phyloP scores from a whole-genome alignment of 257 asterid species.

The Solanum sejunctum region DNA sequence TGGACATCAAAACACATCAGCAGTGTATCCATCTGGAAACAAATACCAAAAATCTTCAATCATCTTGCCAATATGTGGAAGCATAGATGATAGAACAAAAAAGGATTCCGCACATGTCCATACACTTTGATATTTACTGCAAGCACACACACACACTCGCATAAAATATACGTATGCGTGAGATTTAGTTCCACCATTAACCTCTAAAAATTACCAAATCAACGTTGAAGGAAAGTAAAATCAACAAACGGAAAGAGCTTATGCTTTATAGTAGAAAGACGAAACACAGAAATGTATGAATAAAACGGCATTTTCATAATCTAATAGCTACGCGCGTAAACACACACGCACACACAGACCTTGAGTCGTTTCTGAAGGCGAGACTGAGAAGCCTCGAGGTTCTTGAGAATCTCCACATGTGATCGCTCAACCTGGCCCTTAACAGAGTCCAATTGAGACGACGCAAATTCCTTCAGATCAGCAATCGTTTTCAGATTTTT shows the following conservation, averaged over 20 bases:
- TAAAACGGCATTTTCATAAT: neutral
- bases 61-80: neutral
- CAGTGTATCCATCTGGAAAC: neutral
- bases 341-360: constrained; percentile 19
- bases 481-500: constrained; percentile 38
- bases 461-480: constrained; percentile 58
- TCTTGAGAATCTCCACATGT: constrained; percentile 64
- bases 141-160: neutral
- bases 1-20: neutral
- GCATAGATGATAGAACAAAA: neutral
- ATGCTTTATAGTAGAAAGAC: neutral
- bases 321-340: neutral
- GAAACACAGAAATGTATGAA: neutral
- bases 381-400: constrained; percentile 52
- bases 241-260: neutral
- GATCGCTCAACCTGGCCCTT: constrained; percentile 15
- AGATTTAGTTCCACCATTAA: neutral
- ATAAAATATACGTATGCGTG: neutral
- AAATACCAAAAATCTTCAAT: neutral
- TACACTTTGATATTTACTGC: neutral
- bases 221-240: neutral
- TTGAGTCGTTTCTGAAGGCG: constrained; percentile 74
- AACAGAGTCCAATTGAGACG: constrained; percentile 9
- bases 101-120: neutral
- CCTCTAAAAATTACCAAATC: neutral